phyloP scores from a whole-genome alignment of 2,329 filamentous ascomycete genomes.

The Coniochaeta prunicola region DNA sequence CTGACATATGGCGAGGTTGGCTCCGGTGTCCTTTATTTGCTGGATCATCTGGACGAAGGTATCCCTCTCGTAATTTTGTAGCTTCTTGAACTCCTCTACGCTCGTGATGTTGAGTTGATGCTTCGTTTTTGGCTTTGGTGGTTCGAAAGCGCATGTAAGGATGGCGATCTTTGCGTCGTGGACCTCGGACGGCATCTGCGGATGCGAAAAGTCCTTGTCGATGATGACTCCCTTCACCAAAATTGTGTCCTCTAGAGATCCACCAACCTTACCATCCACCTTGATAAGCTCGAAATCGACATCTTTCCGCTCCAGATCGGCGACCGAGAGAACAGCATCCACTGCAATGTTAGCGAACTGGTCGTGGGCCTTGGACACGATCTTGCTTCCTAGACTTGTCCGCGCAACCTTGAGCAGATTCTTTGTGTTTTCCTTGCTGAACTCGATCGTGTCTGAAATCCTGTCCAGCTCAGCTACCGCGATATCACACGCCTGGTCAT shows the following conservation, averaged over 20 bases:
- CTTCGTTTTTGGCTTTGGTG: conserved; percentile 99
- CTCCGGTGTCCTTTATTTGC: conserved; percentile 94
- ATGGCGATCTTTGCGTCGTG: conserved; percentile 95
- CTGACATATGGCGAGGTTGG: conserved; percentile 96
- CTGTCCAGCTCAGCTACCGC: conserved; percentile 86
- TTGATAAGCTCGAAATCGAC: conserved; percentile 99
- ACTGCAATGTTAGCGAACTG: conserved; percentile 97
- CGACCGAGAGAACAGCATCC: conserved; percentile 92
- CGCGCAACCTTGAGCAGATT: conserved; percentile 93
- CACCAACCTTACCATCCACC: conserved; percentile 96
- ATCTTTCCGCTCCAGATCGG: conserved; percentile 90
- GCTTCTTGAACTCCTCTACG: conserved; percentile 96
- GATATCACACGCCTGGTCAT: conserved; percentile 95
- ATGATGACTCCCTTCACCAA: conserved; percentile 97
- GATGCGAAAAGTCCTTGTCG: conserved; percentile 99
- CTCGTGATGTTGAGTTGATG: conserved; percentile 97
- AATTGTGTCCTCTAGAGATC: conserved; percentile 83
- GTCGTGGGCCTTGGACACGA: conserved; percentile 97
- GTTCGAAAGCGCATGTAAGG: conserved; percentile 95
- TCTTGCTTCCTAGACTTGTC: conserved; percentile 96
- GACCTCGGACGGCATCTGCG: conserved; percentile 96
- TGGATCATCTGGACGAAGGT: conserved; percentile 99
- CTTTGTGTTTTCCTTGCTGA: conserved; percentile 68
- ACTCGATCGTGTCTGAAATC: conserved; percentile 87
- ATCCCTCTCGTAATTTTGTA: conserved; percentile 90